Conservation (phyloP, 805 yeast species). For the Wickerhamiella lipophila region DNA sequence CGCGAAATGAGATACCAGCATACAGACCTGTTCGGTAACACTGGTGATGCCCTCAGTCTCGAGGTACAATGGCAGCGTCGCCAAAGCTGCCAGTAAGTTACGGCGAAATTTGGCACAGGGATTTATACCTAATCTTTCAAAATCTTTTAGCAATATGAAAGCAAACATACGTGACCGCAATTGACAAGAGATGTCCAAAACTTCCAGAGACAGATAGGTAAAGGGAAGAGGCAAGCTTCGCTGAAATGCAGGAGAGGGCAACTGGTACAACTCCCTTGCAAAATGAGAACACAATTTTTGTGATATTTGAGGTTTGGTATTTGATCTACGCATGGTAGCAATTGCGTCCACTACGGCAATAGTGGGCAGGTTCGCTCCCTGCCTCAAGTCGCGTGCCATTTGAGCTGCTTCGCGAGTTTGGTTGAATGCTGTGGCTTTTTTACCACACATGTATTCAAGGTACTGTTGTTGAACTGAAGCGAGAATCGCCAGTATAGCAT, state of each 20-base stretch:
- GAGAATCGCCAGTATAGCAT: background rate
- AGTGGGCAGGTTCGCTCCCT: background rate
- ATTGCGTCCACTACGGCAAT: background rate
- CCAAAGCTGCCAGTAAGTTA: background rate
- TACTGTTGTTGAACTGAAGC: background rate
- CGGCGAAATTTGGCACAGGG: background rate
- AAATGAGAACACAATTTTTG: background rate
- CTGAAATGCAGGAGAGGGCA: slow-evolving; percentile 2
- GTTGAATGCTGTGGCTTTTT: background rate
- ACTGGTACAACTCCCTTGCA: background rate
- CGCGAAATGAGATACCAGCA: slow-evolving; percentile 5
- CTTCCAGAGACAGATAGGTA: background rate
- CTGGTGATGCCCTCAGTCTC: background rate
- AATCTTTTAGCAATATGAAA: background rate
- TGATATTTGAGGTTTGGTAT: background rate
- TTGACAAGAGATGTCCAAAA: background rate
- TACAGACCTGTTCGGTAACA: slow-evolving; percentile 3
- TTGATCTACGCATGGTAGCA: background rate
- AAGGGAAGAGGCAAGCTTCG: slow-evolving; percentile 2
- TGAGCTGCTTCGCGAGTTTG: slow-evolving; percentile 1
- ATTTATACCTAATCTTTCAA: background rate
- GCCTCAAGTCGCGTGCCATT: background rate
- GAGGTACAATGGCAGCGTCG: slow-evolving; percentile 7
- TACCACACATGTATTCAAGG: no score
- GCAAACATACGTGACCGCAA: background rate